Evolutionary conservation across 805 yeast species (phyloP), one percentile per base, ranked within the genome.

Genomic region (Monosporozyma servazzii): DNA sequence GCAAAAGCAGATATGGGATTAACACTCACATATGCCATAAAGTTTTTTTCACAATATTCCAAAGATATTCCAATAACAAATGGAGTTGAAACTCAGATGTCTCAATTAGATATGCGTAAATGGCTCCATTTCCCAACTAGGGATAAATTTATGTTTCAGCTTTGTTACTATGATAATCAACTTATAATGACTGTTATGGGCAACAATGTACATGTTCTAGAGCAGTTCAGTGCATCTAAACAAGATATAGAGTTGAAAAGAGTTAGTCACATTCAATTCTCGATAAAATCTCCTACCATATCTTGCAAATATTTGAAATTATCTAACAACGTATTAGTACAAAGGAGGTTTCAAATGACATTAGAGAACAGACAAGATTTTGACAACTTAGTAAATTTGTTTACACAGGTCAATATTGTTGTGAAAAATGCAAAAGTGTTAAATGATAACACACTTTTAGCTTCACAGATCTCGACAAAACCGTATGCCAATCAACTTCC

Each of bases 291-390:
- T 1, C 69, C 69, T 0, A 52, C 63, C 0, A 51, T 65, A 5
- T 56, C 67, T 15, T 63, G 67, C 48, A 65, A 65, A 48, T 63
- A 63, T 50, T 43, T 65, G 23, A 39, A 51, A 8, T 17, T 25
- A 5, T 43, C 40, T 8, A 48, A 48, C 21, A 39, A 42, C 10
- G 10, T 18, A 1, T 9, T 11, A 9, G 7, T 33, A 15, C n/a
- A 64, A 45, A 60, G 50, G 45, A 50, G 68, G 21, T 65, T 65
- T 45, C 69, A 65, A 51, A 44, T 65, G 3, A 54, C 55, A 8
- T 56, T 64, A 23, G 29, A 27, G 3, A 53, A 49, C 37, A 52
- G 45, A 2, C 33, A 30, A 3, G 66, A 60, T 15, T 63, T 56
- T 51, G 39, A 25, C 3, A 46, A 40, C 4, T 45, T 54, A 6